These are phyloP conservation scores for Lachnellula occidentalis DNA, from an alignment of 2,329 filamentous ascomycete genomes.

Conservation along the genomic window DNA sequence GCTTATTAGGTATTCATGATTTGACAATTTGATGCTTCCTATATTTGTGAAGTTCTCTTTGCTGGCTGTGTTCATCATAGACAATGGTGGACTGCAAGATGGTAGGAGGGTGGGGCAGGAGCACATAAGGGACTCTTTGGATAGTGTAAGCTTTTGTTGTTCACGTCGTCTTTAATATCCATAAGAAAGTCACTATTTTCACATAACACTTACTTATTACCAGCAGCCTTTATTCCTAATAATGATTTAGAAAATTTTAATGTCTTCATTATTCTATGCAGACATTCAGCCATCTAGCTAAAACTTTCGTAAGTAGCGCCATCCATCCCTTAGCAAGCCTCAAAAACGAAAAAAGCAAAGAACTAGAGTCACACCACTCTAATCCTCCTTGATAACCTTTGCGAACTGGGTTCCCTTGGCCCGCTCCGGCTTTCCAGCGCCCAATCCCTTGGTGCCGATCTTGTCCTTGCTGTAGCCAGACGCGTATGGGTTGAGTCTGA, in stretches of 20 bases:
- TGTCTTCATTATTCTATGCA: conserved; percentile 16
- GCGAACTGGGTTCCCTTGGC: conserved; percentile 30
- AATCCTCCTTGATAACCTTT: conserved; percentile 46
- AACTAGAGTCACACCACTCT: conserved; percentile 30
- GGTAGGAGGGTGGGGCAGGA: background rate
- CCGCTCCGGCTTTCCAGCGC: conserved; percentile 53
- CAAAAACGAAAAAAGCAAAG: conserved; percentile 13
- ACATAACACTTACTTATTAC: no score
- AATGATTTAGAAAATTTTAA: background rate
- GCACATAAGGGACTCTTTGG: background rate
- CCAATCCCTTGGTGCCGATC: conserved; percentile 65
- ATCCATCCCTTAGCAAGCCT: conserved; percentile 9
- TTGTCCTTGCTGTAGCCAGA: conserved; percentile 82
- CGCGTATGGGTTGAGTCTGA: conserved; percentile 98
- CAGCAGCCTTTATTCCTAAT: no score
- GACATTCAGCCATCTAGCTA: conserved; percentile 15
- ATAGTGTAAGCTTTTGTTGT: no score
- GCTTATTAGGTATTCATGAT: background rate
- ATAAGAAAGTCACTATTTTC: no score
- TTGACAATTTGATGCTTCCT: background rate
- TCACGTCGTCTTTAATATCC: no score
- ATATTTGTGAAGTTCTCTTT: background rate
- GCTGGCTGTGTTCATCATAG: background rate
- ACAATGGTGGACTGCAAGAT: background rate
- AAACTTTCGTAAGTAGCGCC: conserved; percentile 9